Base-by-base conservation (phyloP, 176 grass and related monocot species). In the Raddia distichophylla region DNA sequence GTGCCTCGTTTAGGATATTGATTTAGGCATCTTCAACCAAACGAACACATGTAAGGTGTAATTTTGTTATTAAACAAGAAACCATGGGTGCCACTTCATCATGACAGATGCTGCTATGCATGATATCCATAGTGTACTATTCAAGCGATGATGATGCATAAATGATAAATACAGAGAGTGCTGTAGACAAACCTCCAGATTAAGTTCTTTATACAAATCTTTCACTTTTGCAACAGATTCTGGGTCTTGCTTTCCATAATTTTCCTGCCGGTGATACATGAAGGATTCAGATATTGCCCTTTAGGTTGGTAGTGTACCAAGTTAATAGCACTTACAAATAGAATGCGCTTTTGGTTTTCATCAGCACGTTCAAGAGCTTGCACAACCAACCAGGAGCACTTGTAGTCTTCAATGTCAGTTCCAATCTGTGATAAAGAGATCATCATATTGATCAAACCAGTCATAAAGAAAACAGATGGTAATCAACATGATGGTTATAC, bases 371-470 rank as follows among this genome's bases (percentile, higher is more conserved):
- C 82, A 51, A 99, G 91, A 80, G 96, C 93, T 78, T 99, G 91
- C 79, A 99, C 96, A 70, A 99, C 89, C 43, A 99, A 83, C 96
- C 96, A 99, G 44, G 96, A 98, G 83, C 96, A 98, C 77, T 95
- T 98, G 76, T 80, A 91, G 61, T 99, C 96, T 82, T 99, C 88
- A 84, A 99, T 99, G 51, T 99, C 96, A 69, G 96, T 99, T 84
- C 96, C 96, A 20, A 99, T 99, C 96, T 99, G 74, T 32, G 40
- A 78, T 47, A 84, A 86, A 84, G 44, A 75, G n/a, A 84, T 75
- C 47, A n/a, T n/a, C n/a, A 65, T 72, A 67, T 5, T 65, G 14
- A 78, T 79, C 49, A 84, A 72, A 75, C n/a, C 12, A 77, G 15
- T 66, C 54, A 69, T 63, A 69, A 32, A 77, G 44, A 73, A 84